Evolutionary conservation across 2,329 filamentous ascomycete genomes (phyloP).

Genomic region (Nigrospora oryzae): DNA sequence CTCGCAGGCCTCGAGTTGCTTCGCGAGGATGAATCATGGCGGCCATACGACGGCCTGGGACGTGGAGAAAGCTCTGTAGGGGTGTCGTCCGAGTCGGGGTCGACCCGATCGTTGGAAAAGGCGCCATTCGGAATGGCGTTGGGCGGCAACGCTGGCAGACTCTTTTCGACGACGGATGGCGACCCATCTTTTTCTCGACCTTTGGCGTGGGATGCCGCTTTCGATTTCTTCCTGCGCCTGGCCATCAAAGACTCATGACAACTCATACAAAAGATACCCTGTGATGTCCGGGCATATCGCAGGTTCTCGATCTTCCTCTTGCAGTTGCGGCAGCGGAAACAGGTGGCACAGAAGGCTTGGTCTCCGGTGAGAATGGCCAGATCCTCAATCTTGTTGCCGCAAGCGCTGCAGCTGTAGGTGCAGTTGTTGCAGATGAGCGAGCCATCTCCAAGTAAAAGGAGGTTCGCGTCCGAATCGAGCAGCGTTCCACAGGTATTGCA

Average conservation of each 20-base stretch:
- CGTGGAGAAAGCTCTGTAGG: constrained; percentile 63
- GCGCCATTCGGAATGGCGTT: constrained; percentile 56
- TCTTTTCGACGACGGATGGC: constrained; percentile 77
- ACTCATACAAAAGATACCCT: constrained; percentile 99
- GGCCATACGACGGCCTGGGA: constrained; percentile 42
- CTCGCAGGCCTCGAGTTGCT: constrained; percentile 42
- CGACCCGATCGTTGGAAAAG: constrained; percentile 51
- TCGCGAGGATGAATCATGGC: constrained; percentile 44
- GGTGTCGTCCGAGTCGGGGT: constrained; percentile 52
- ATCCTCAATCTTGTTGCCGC: constrained; percentile 96
- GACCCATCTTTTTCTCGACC: constrained; percentile 54
- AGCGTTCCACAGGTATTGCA: constrained; percentile 93
- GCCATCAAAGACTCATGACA: constrained; percentile 98
- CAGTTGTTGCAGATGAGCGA: constrained; percentile 99
- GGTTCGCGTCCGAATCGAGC: constrained; percentile 95
- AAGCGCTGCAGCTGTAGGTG: constrained; percentile 97
- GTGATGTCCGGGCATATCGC: constrained; percentile 92
- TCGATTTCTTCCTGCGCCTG: constrained; percentile 77
- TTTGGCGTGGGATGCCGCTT: constrained; percentile 54
- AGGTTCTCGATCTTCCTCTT: constrained; percentile 98
- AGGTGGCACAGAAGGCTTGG: constrained; percentile 94
- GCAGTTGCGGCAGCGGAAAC: constrained; percentile 95
- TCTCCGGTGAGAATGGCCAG: constrained; percentile 95
- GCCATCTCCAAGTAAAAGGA: constrained; percentile 92
- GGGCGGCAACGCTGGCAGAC: constrained; percentile 80